phyloP scores from a whole-genome alignment of 1,139 yeast species.

The Debaryomycetaceae sp. region DNA sequence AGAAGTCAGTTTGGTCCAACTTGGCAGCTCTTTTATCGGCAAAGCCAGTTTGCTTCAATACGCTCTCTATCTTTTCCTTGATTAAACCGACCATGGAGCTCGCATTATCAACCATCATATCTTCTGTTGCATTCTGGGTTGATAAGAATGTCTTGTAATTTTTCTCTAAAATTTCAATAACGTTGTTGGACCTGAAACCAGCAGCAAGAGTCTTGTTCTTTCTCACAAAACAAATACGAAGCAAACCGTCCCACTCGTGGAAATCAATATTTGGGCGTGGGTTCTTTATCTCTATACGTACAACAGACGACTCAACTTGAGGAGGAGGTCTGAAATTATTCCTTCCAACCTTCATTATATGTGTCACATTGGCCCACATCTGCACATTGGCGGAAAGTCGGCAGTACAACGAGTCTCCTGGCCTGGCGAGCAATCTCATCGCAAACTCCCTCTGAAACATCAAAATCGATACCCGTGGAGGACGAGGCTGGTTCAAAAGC shows the following conservation, averaged over 20 bases:
- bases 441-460: constrained; percentile 99
- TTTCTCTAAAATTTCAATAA: constrained; percentile 80
- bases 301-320: constrained; percentile 95
- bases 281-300: constrained; percentile 81
- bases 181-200: constrained; percentile 81
- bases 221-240: constrained; percentile 86
- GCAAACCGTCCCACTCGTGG: constrained; percentile 95
- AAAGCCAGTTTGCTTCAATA: constrained; percentile 73
- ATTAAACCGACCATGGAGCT: constrained; percentile 45
- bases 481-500: constrained; percentile 82
- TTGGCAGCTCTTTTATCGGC: constrained; percentile 89
- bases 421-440: constrained; percentile 84
- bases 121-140: constrained; percentile 45
- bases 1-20: constrained; percentile 91
- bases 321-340: constrained; percentile 99
- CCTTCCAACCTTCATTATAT: constrained; percentile 96
- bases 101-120: constrained; percentile 52
- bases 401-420: constrained; percentile 91
- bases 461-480: constrained; percentile 91
- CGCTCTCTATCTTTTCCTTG: constrained; percentile 58
- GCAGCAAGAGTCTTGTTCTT: constrained; percentile 93
- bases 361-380: constrained; percentile 99
- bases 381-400: constrained; percentile 94
- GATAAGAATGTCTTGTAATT: constrained; percentile 83
- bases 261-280: constrained; percentile 93